Conservation (phyloP, 2,329 filamentous ascomycete genomes). For the Cylindrodendrum hubeiense region DNA sequence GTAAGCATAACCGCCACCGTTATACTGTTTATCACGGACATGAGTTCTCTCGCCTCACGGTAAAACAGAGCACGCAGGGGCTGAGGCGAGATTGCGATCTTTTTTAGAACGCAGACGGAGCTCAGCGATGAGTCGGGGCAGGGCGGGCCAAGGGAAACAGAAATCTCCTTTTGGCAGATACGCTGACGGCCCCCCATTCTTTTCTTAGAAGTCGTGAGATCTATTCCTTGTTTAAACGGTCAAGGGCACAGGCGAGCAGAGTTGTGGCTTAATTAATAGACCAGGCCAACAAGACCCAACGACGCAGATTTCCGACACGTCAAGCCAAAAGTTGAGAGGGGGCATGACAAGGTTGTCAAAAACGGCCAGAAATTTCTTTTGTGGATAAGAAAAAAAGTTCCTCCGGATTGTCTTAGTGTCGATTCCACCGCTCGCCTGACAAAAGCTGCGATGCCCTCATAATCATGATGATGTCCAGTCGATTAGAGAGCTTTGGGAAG, state of each 20-base stretch:
- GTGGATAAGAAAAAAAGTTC: not conserved
- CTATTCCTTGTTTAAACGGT: slow-evolving; percentile 2
- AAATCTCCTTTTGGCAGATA: slow-evolving; percentile 1
- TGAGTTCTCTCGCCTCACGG: slow-evolving; percentile 14
- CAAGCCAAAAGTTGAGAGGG: not conserved
- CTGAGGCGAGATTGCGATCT: slow-evolving; percentile 31
- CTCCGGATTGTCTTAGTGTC: not conserved
- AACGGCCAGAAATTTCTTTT: not conserved
- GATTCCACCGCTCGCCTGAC: not conserved
- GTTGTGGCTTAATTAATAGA: not conserved
- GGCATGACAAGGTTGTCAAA: not conserved
- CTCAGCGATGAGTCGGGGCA: slow-evolving; percentile 29
- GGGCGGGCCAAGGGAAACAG: slow-evolving; percentile 6
- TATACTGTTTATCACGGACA: not conserved
- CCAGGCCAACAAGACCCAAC: slow-evolving; percentile 1
- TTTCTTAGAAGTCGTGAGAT: slow-evolving; percentile 17
- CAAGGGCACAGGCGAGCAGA: slow-evolving; percentile 1
- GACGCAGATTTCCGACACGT: not conserved
- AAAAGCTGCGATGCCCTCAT: not conserved
- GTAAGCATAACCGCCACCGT: not conserved
- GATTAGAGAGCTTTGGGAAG: not conserved
- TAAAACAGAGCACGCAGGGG: slow-evolving; percentile 19
- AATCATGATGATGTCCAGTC: not conserved
- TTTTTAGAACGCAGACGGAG: slow-evolving; percentile 21
- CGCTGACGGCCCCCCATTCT: slow-evolving; percentile 1